Evolutionary conservation across 2,329 filamentous ascomycete genomes (phyloP).

Genomic region (Hypoxylon sp.): DNA sequence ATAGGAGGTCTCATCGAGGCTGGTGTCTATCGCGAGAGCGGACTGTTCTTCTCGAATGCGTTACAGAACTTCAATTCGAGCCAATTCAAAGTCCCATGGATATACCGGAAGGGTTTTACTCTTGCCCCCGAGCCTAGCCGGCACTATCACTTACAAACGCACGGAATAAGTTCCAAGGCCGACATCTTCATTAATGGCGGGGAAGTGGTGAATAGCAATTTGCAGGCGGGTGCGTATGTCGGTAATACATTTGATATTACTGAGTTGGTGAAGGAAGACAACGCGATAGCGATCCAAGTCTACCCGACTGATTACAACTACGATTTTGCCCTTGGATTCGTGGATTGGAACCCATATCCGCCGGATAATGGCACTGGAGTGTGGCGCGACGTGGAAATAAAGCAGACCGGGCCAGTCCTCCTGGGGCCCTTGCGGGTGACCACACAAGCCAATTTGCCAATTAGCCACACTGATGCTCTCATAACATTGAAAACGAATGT

Average conservation of each 20-base stretch:
- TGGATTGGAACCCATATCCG: conserved; percentile 70
- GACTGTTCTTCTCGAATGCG: conserved; percentile 64
- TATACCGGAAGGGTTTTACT: conserved; percentile 64
- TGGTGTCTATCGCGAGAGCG: conserved; percentile 59
- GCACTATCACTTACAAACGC: conserved; percentile 63
- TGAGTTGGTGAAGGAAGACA: conserved; percentile 49
- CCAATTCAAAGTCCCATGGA: conserved; percentile 64
- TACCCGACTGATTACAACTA: conserved; percentile 67
- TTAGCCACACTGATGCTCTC: conserved; percentile 43
- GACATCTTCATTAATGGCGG: conserved; percentile 68
- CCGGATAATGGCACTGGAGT: conserved; percentile 70
- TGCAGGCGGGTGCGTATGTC: conserved; percentile 65
- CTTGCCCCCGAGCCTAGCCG: conserved; percentile 47
- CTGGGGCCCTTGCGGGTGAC: conserved; percentile 56
- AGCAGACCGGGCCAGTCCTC: conserved; percentile 61
- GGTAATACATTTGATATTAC: conserved; percentile 66
- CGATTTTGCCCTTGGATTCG: conserved; percentile 67
- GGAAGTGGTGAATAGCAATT: conserved; percentile 56
- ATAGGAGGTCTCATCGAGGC: conserved; percentile 65
- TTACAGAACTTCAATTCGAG: conserved; percentile 53
- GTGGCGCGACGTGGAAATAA: conserved; percentile 66
- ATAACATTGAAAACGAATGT: conserved; percentile 52
- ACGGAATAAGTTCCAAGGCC: conserved; percentile 67
- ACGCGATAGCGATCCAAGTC: conserved; percentile 62
- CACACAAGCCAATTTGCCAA: conserved; percentile 51